Evolutionary conservation across 202 grass and related monocot genomes (phyloP).

Genomic region (Setaria italica): DNA sequence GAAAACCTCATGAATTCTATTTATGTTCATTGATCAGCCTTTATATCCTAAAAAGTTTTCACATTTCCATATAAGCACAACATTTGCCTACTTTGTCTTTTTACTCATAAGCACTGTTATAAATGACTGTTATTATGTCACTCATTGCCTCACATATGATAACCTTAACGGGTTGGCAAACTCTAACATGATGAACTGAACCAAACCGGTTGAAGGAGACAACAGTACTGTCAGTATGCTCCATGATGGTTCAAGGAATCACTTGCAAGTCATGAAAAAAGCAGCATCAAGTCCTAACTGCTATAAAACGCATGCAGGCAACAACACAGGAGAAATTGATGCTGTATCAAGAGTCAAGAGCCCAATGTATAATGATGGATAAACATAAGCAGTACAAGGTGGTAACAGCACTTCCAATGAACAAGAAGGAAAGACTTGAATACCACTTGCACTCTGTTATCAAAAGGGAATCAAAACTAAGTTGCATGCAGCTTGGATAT

Average conservation of each 20-base stretch:
- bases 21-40: slow-evolving; percentile 1
- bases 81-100: neutral
- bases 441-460: slow-evolving; percentile 21
- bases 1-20: slow-evolving; percentile 5
- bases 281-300: neutral
- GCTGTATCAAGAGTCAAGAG: neutral
- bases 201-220: neutral
- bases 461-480: slow-evolving; percentile 24
- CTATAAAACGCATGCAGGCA: neutral
- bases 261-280: neutral
- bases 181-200: slow-evolving; percentile 40
- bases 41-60: neutral
- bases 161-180: slow-evolving; percentile 3
- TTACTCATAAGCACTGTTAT: neutral
- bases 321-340: neutral
- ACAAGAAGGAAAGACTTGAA: slow-evolving; percentile 42
- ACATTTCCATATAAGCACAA: neutral
- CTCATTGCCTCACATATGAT: neutral
- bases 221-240: neutral
- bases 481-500: slow-evolving; percentile 18
- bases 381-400: slow-evolving; percentile 19
- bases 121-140: slow-evolving; percentile 14
- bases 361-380: neutral
- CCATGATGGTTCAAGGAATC: neutral
- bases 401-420: slow-evolving; percentile 14